A percentile compares a stretch with the other conserved stretches of the same genome.
Evolutionary conservation across 192 early-diverging fungal species (phyloP).

Genomic region (Backusella australiensis): DNA sequence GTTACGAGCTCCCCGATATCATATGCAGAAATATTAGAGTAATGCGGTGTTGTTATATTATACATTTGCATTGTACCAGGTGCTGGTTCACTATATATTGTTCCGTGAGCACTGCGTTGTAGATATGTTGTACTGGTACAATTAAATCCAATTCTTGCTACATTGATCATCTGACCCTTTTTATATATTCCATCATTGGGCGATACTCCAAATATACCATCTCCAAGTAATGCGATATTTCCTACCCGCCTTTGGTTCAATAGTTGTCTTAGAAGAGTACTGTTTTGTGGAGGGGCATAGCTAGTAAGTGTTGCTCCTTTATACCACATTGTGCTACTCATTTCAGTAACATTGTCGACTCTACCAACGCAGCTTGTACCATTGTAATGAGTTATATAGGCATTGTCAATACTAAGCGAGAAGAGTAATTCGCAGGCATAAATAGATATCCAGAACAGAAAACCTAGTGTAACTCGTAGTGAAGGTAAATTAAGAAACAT

Average conservation of each 20-base stretch:
- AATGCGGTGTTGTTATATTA: background rate
- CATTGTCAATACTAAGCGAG: background rate
- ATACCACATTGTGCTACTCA: background rate
- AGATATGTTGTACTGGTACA: background rate
- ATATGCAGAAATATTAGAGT: background rate
- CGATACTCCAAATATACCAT: background rate
- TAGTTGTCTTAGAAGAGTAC: background rate
- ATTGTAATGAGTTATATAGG: background rate
- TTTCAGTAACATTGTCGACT: background rate
- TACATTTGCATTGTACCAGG: background rate
- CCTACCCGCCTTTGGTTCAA: background rate
- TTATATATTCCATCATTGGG: background rate
- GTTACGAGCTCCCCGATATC: background rate
- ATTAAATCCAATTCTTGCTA: background rate
- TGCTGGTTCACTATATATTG: background rate
- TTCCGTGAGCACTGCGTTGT: background rate
- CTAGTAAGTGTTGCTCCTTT: background rate
- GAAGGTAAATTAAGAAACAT: background rate
- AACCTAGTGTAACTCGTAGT: background rate
- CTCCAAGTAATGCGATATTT: background rate
- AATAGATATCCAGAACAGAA: background rate
- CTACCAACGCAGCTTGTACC: background rate
- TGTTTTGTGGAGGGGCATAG: background rate
- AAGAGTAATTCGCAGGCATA: background rate
- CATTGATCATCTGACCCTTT: background rate